phyloP scores from a whole-genome alignment of 805 yeast genomes.

The Candida arabinofermentans region DNA sequence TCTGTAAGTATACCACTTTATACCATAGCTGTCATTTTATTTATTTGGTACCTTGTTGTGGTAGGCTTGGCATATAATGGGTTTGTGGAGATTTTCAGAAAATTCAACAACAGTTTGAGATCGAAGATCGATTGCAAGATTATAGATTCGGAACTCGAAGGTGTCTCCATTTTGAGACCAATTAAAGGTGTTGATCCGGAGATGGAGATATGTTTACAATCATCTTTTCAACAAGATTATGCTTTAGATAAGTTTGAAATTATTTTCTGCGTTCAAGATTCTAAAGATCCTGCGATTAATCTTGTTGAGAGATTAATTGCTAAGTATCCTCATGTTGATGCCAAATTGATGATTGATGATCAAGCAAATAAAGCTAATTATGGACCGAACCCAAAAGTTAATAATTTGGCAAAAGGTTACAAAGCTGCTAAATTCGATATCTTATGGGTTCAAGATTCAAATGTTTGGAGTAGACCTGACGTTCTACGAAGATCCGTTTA shows the following conservation, averaged over 20 bases:
- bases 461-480: constrained; percentile 71
- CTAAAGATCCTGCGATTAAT: constrained; percentile 60
- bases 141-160: constrained; percentile 41
- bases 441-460: constrained; percentile 82
- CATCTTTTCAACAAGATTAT: constrained; percentile 66
- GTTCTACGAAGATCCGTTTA: constrained; percentile 61
- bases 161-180: constrained; percentile 79
- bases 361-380: constrained; percentile 38
- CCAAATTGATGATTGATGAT: constrained; percentile 53
- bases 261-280: constrained; percentile 68
- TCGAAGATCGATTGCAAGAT: constrained; percentile 13
- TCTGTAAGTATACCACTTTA: neutral
- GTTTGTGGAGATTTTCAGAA: constrained; percentile 22
- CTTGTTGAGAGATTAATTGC: constrained; percentile 46
- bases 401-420: constrained; percentile 82
- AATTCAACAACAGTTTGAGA: constrained; percentile 20
- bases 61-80: constrained; percentile 20
- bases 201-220: constrained; percentile 59
- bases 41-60: constrained; percentile 30
- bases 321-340: constrained; percentile 53
- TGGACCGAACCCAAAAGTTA: constrained; percentile 89
- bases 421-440: constrained; percentile 63
- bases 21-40: constrained; percentile 12
- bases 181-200: constrained; percentile 82
- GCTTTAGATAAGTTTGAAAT: constrained; percentile 60